Evolutionary conservation across 2,329 filamentous ascomycete species (phyloP), one percentile per base, ranked within the genome.

Genomic region (Dothidotthia symphoricarpi): DNA sequence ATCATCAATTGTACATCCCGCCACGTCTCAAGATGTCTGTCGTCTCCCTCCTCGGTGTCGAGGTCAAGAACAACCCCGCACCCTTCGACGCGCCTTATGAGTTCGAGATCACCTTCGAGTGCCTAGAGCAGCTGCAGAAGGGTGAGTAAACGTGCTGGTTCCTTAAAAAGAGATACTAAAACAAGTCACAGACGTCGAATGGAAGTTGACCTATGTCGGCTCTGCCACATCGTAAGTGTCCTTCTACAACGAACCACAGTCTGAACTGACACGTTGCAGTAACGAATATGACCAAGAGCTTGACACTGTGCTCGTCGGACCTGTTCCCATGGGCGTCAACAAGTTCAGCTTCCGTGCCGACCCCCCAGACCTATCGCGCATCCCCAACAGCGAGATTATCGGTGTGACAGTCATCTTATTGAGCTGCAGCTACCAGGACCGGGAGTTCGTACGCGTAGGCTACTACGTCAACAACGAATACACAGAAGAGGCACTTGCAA

Each of bases 401-500:
- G 93, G 93, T 44, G 94, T 98, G 34, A 98, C 93, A 3, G 93
- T 98, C 59, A 89, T 98, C 57, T 84, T 98, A 39, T 80, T 98
- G 52, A 95, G 89, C 41, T 97, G 93, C 72, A 86, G 88, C 68
- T 98, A 98, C 72, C 93, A 98, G 61, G 86, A 86, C 36, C 83
- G 93, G 62, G 93, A 98, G 69, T 98, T 98, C 60, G 89, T 98
- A 26, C 89, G 93, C 52, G 91, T 98, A 28, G 93, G 93, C 47
- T 98, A 98, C 79, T 98, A 98, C 57, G 93, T 98, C 61, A 98
- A 97, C 77, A 98, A 98, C 61, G 94, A 98, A 69, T 98, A 98
- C 69, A 88, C 95, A 56, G 86, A 86, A 16, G 88, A 94, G 59
- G 88, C 95, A 67, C 78, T 98, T 48, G 85, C 82, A 57, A 82